Evolutionary conservation across 2,329 filamentous ascomycete genomes (phyloP), one percentile per base, ranked within the genome.

Genomic region (Aureobasidium lini): DNA sequence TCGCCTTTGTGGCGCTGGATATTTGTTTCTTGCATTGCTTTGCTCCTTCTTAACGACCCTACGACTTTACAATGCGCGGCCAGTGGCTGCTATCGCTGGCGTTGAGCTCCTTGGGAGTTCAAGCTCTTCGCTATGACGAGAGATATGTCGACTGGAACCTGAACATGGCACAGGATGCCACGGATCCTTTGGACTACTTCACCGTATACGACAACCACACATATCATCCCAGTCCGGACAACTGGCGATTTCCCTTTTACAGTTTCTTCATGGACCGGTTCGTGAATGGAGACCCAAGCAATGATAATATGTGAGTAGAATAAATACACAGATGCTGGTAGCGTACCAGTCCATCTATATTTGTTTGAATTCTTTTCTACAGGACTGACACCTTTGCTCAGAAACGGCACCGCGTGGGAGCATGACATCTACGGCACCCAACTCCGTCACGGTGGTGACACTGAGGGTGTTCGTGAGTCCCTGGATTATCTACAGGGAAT

Each of bases 211-310:
- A 71, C n/a, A 72, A 77, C 62, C 80, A 83, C 66, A 70, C 67
- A 4, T 86, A 81, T 64, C 68, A 72, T 16, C 71, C 75, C 0
- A 86, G 83, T 18, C 84, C 84, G 1, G 68, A 73, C 0, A 86
- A 83, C 64, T 87, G 84, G 84, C 77, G 84, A 29, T 79, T 87
- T 62, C 84, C 84, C 0, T 82, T 86, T 66, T 87, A 87, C 68
- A 84, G 82, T 8, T 72, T 87, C 47, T 85, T 85, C 66, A 70
- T 85, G 10, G 84, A 87, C 68, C 75, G 82, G 61, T 87, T 81
- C 65, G 82, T 84, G 43, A 86, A 87, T 65, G 84, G 84, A 18
- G 80, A 87, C 64, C 84, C 84, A 7, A 76, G 75, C 2, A 87
- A 87, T 66, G 84, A 87, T 67, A 84, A 86, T 66, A 69, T 79